Conservation (phyloP, 345 rosid genomes). For the Melaleuca quinquenervia region DNA sequence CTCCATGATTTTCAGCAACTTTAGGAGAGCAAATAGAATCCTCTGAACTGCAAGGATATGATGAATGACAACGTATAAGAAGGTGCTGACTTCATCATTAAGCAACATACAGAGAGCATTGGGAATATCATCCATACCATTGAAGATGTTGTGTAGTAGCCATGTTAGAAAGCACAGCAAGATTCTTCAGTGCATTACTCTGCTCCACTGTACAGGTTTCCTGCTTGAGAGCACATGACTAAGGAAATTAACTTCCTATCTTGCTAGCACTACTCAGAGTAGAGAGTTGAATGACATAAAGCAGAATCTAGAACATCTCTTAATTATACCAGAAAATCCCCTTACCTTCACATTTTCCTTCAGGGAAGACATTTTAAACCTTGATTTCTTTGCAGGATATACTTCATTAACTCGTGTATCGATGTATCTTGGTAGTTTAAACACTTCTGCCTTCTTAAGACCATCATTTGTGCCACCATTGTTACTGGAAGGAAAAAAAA, state of each 20-base stretch:
- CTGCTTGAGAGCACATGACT: slow-evolving; percentile 19
- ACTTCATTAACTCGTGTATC: slow-evolving; percentile 67
- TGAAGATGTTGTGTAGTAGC: slow-evolving; percentile 36
- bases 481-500: slow-evolving; percentile 1
- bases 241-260: slow-evolving; percentile 1
- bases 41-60: slow-evolving; percentile 27
- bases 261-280: not conserved
- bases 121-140: slow-evolving; percentile 22
- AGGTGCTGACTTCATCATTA: not conserved
- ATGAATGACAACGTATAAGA: not conserved
- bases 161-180: slow-evolving; percentile 40
- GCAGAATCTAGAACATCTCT: not conserved
- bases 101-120: not conserved
- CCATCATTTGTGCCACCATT: slow-evolving; percentile 25
- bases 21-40: slow-evolving; percentile 24
- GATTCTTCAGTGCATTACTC: slow-evolving; percentile 26
- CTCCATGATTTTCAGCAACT: slow-evolving; percentile 22
- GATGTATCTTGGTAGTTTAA: slow-evolving; percentile 48
- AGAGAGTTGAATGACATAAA: not conserved
- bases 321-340: not conserved
- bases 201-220: slow-evolving; percentile 37
- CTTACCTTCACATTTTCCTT: slow-evolving; percentile 71
- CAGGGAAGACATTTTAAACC: slow-evolving; percentile 32
- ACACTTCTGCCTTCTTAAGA: slow-evolving; percentile 34
- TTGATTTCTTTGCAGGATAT: slow-evolving; percentile 69